Base-by-base conservation (phyloP, 345 rosid genomes). In the Excoecaria cochinchinensis region DNA sequence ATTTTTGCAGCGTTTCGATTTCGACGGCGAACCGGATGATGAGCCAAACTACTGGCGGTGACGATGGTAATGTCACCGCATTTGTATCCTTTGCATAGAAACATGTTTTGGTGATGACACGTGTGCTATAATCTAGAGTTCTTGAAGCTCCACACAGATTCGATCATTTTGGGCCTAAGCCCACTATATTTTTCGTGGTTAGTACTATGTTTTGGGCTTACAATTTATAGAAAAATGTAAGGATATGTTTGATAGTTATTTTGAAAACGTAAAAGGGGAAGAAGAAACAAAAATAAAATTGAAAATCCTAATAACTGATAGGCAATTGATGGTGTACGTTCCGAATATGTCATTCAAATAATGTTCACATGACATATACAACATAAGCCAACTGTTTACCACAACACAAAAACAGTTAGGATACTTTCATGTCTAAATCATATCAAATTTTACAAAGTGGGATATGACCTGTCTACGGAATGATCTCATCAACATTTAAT, bases 111-210 rank as follows among this genome's bases (percentile, higher is more conserved):
- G 22, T 25, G 36, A 24, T 62, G 70, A 69, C 79, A 62, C 79
- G 79, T 76, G 79, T 60, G 36, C 15, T 8, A 3, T 17, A 44
- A 47, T 5, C 3, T 17, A 9, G 55, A 47, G 0, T 25, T 59
- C 10, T 40, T 60, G 31, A 13, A 4, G 22, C 44, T 51, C 70
- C 4, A 39, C 52, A 38, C 17, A 68, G 8, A 13, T 48, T 48
- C 6, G 19, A 52, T 15, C 5, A 56, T 11, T 6, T 57, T 56
- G 39, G 53, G 13, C 38, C 53, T 16, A 5, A 36, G 69, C 51
- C 69, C 88, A 11, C 88, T 78, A 31, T 87, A 78, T 63, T 85
- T 85, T 48, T 84, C 86, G 0, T 92, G 95, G 82, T 56, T 56
- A 19, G 59, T 8, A 6, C 59, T 55, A 3, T 5, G 9, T 55